Conservation (phyloP, 2,329 filamentous ascomycete species). For the Grosmannia huntii region DNA sequence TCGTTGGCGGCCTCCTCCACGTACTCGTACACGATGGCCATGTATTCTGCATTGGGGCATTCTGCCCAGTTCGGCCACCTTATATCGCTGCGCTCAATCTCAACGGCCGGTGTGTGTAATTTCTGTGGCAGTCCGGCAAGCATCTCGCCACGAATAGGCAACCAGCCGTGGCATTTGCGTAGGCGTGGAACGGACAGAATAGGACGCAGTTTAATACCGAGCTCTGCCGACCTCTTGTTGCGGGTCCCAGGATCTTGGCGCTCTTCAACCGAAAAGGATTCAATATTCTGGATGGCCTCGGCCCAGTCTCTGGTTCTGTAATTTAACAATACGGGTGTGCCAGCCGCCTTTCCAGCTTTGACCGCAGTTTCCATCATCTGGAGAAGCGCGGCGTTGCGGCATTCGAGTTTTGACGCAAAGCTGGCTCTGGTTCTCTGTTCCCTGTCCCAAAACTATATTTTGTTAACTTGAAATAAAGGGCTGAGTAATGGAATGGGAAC, state of each 20-base stretch:
- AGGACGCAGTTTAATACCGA: not conserved
- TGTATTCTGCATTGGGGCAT: not conserved
- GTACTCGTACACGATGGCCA: conserved; percentile 1
- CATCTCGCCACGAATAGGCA: not conserved
- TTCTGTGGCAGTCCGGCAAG: not conserved
- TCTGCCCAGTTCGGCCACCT: not conserved
- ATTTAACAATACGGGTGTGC: not conserved
- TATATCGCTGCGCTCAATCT: not conserved
- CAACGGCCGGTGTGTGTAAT: not conserved
- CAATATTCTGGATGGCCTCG: not conserved
- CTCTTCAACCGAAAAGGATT: not conserved
- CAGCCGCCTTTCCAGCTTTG: not conserved
- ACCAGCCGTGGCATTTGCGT: not conserved
- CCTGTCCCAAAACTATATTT: not conserved
- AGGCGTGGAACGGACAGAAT: not conserved
- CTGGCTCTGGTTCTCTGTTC: not conserved
- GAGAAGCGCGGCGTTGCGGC: not conserved
- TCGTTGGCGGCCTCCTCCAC: not conserved
- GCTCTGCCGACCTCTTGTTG: not conserved
- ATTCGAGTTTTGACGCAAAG: not conserved
- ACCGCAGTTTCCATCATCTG: not conserved
- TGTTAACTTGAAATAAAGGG: not conserved
- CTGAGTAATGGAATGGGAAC: too few relatives aligned
- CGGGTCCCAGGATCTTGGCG: not conserved
- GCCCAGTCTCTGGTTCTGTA: not conserved